Evolutionary conservation across 2,329 filamentous ascomycete species (phyloP), one percentile per base, ranked within the genome.

Genomic region (Ophiocordyceps camponoti-saundersi): DNA sequence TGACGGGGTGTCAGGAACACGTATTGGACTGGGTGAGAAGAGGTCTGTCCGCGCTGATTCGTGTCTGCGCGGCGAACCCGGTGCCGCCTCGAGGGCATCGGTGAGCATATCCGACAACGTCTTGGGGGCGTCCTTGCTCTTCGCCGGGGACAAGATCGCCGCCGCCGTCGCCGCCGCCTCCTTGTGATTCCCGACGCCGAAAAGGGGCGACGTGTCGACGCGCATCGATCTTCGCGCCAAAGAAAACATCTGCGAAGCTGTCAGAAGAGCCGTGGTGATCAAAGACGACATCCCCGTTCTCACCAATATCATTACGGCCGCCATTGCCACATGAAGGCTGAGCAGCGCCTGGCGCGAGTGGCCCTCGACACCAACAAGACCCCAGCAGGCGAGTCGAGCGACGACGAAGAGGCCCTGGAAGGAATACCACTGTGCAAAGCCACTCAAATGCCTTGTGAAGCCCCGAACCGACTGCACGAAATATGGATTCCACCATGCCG

Each of bases 401-500:
- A 71, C 57, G 12, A 85, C 57, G 21, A 79, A 68, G 30, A 82
- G 57, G 2, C 71, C 57, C 55, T 88, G 83, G 50, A 81, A 73
- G 1, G 68, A 69, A 56, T 85, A 85, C 71, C 83, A 83, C 46
- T 76, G 70, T 3, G 68, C 65, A 13, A 85, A 70, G 0, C 80
- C 80, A 3, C 71, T 58, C 30, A 85, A 67, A 48, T 75, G 78
- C 50, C 65, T 71, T 26, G 69, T 74, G 57, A 73, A 82, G 47
- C 76, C 79, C n/a, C 73, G 68, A 32, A 69, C 66, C 3, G 72
- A 73, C 53, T 80, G 69, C 32, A 75, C 70, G 52, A 84, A 75
- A 49, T 72, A 73, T 0, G 80, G 79, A 51, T 85, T 85, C 82
- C 82, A 85, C 72, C 77, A 82, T 13, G 72, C 61, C 3, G 77